Evolutionary conservation across 345 rosid species (phyloP).

Genomic region (Kandelia obovata): DNA sequence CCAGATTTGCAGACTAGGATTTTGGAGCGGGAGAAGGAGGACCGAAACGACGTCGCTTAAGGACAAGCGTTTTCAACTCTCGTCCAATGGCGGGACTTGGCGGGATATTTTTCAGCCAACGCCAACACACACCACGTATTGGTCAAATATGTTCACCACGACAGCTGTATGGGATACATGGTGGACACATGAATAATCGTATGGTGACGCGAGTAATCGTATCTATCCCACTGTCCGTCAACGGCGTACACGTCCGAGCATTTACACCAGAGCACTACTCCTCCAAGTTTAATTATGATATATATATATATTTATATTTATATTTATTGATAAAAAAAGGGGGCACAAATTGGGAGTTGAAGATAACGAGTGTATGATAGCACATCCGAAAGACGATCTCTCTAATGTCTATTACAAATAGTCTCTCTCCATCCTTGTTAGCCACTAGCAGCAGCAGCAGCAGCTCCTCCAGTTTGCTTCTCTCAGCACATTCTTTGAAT

Average conservation of each 20-base stretch:
- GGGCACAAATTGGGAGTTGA: background rate
- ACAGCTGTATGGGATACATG: too few species aligned
- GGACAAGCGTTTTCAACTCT: background rate
- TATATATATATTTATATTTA: too few species aligned
- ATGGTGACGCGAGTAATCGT: too few species aligned
- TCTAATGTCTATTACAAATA: conserved; percentile 30
- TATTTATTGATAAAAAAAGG: too few species aligned
- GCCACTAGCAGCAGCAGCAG: background rate
- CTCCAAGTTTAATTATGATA: background rate
- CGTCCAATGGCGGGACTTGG: conserved; percentile 18
- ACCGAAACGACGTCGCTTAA: conserved; percentile 1
- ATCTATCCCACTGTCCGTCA: background rate
- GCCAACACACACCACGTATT: too few species aligned
- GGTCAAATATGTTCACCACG: too few species aligned
- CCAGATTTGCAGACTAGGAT: background rate
- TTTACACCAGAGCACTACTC: background rate
- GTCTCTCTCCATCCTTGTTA: conserved; percentile 27
- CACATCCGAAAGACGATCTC: background rate
- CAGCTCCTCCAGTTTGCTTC: background rate
- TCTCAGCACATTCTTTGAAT: conserved; percentile 5
- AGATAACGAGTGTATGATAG: background rate
- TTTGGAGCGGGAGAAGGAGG: background rate
- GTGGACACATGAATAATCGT: too few species aligned
- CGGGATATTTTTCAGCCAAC: background rate
- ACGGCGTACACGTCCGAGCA: too few species aligned